phyloP scores from a whole-genome alignment of 75 land plant species.

The Ceratopteris richardii region DNA sequence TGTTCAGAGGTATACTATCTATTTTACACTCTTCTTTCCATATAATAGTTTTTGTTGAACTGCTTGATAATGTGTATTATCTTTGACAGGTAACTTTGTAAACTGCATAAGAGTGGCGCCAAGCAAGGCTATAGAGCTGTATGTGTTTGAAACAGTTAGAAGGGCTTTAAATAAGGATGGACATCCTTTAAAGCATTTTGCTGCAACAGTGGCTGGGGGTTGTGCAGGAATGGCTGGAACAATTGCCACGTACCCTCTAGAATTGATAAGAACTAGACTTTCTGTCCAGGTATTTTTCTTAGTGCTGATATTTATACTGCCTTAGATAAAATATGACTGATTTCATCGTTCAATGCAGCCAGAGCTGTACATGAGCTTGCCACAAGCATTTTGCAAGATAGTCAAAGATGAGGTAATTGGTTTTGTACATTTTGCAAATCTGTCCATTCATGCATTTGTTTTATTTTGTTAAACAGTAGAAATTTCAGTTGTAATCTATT shows the following conservation, averaged over 20 bases:
- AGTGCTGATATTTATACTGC: too few relatives aligned
- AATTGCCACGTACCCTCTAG: slow-evolving; percentile 29
- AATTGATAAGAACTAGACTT: slow-evolving; percentile 26
- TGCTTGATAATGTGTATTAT: too few relatives aligned
- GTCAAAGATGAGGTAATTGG: slow-evolving; percentile 6
- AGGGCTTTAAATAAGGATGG: slow-evolving; percentile 7
- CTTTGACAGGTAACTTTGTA: slow-evolving; percentile 8
- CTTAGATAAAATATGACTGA: too few relatives aligned
- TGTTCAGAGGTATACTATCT: slow-evolving; percentile 13
- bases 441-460: background rate
- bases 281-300: slow-evolving; percentile 22
- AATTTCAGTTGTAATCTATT: too few relatives aligned
- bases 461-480: background rate
- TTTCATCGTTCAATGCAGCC: too few relatives aligned
- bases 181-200: slow-evolving; percentile 7
- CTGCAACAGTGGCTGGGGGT: slow-evolving; percentile 27
- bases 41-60: background rate
- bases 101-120: slow-evolving; percentile 21
- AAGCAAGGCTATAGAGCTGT: slow-evolving; percentile 14
- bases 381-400: background rate
- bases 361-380: background rate
- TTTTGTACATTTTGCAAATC: too few relatives aligned
- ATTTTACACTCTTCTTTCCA: background rate
- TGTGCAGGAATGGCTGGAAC: slow-evolving; percentile 38
- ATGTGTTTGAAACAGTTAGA: slow-evolving; percentile 9